A percentile compares a stretch with the other conserved stretches of the same genome.
Evolutionary conservation across 108 stramenopile species (phyloP).

Genomic region (Cyclotella distinguenda): DNA sequence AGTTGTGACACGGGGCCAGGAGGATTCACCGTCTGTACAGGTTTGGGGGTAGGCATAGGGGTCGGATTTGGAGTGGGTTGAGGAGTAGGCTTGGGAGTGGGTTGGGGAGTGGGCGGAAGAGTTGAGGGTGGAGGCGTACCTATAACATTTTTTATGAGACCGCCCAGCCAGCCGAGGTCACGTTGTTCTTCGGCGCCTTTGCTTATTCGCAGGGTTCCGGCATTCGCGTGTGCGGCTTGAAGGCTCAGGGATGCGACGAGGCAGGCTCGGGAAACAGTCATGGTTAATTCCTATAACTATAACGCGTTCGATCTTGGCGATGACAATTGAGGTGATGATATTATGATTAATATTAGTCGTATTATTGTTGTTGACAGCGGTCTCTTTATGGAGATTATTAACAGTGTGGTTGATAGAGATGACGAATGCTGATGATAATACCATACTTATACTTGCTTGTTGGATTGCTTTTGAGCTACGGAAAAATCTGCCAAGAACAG

Average conservation of each 20-base stretch:
- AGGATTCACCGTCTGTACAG: neutral
- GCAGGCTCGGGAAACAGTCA: neutral
- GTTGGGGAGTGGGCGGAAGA: neutral
- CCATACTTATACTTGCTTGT: too few relatives aligned
- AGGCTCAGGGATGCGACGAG: neutral
- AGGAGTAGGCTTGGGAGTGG: neutral
- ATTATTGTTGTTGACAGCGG: too few relatives aligned
- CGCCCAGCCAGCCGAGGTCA: constrained; percentile 1
- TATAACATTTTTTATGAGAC: neutral
- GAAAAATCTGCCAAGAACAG: too few relatives aligned
- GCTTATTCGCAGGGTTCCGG: neutral
- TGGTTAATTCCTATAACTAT: neutral
- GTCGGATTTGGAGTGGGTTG: neutral
- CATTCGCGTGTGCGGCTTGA: neutral
- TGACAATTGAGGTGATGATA: too few relatives aligned
- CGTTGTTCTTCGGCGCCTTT: neutral
- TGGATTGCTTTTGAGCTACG: too few relatives aligned
- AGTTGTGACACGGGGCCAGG: neutral
- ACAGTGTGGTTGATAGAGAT: too few relatives aligned
- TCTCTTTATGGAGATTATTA: too few relatives aligned
- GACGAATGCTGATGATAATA: too few relatives aligned
- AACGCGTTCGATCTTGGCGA: too few relatives aligned
- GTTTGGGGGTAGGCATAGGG: neutral
- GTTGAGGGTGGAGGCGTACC: neutral
- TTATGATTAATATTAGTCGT: too few relatives aligned